Percentiles rank a stretch among this genome's conserved stretches.
These are phyloP conservation scores for Leccinum olivaceopallidum DNA, from an alignment of 768 basidiomycete genomes.

Conservation along the genomic window DNA sequence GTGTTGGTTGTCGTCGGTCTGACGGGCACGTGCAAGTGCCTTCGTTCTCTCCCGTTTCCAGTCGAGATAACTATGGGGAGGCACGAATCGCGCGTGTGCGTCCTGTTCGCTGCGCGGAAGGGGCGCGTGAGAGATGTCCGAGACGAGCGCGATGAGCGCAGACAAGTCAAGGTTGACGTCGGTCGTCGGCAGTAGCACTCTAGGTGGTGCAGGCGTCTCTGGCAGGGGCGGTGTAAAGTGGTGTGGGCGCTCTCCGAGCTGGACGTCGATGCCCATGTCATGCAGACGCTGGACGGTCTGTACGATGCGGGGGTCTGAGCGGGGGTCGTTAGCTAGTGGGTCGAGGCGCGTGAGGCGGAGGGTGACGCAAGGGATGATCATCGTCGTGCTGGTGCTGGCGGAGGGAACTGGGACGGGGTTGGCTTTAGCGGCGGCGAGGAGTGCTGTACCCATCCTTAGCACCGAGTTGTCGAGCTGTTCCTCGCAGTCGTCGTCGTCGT, in stretches of 20 bases:
- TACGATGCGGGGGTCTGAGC: constrained; percentile 44
- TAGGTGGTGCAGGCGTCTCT: constrained; percentile 1
- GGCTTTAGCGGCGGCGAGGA: constrained; percentile 61
- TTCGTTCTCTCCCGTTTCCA: constrained; percentile 52
- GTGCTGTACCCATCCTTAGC: constrained; percentile 64
- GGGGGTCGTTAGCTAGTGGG: constrained; percentile 34
- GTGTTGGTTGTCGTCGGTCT: too few relatives aligned
- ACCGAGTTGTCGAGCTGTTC: constrained; percentile 67
- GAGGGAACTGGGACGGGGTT: constrained; percentile 44
- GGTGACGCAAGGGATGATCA: constrained; percentile 35
- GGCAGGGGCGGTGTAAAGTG: constrained; percentile 4
- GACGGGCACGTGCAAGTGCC: too few relatives aligned
- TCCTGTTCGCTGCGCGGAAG: constrained; percentile 59
- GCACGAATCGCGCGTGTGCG: constrained; percentile 63
- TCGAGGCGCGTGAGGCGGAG: constrained; percentile 69
- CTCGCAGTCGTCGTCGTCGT: constrained; percentile 46
- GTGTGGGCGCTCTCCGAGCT: constrained; percentile 57
- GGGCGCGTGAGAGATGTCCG: constrained; percentile 74
- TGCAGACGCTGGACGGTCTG: too few relatives aligned
- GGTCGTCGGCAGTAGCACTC: constrained; percentile 46
- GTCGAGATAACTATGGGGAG: constrained; percentile 54
- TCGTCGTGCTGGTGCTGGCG: neutral
- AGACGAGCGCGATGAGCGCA: constrained; percentile 82
- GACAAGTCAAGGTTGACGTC: constrained; percentile 83
- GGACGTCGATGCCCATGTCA: too few relatives aligned